Evolutionary conservation across 768 basidiomycete species (phyloP).

Genomic region (Amanita brunnescens): DNA sequence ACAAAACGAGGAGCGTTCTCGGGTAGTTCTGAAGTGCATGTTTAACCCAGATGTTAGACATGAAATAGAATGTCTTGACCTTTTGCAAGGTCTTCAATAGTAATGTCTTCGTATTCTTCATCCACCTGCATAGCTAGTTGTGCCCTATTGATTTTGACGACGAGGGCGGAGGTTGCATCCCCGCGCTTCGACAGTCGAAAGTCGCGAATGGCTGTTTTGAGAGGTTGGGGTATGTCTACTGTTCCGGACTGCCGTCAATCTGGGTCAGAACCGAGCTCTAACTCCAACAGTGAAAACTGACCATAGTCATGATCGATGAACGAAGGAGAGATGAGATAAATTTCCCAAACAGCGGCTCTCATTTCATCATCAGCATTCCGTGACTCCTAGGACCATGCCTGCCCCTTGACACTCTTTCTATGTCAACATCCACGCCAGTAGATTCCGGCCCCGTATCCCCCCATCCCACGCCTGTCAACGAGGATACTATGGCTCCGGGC

Average conservation of each 20-base stretch:
- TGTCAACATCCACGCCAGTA: background rate
- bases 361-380: background rate
- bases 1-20: constrained; percentile 84
- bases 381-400: background rate
- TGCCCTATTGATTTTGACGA: constrained; percentile 87
- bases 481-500: background rate
- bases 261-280: constrained; percentile 22
- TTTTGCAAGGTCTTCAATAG: constrained; percentile 80
- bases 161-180: constrained; percentile 65
- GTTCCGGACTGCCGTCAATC: constrained; percentile 26
- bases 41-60: background rate
- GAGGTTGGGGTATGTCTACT: constrained; percentile 75
- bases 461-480: background rate
- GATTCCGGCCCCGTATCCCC: background rate
- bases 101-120: constrained; percentile 68
- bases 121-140: constrained; percentile 77
- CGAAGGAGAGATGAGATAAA: constrained; percentile 22
- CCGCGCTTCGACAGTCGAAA: constrained; percentile 69
- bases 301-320: constrained; percentile 4
- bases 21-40: constrained; percentile 57
- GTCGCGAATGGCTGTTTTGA: constrained; percentile 76
- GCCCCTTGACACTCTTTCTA: background rate
- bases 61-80: constrained; percentile 36
- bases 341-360: background rate
- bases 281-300: background rate